A percentile compares a stretch with the other conserved stretches of the same genome.
phyloP scores from a whole-genome alignment of 176 grass and related monocot genomes.

The Oryza brachyantha region DNA sequence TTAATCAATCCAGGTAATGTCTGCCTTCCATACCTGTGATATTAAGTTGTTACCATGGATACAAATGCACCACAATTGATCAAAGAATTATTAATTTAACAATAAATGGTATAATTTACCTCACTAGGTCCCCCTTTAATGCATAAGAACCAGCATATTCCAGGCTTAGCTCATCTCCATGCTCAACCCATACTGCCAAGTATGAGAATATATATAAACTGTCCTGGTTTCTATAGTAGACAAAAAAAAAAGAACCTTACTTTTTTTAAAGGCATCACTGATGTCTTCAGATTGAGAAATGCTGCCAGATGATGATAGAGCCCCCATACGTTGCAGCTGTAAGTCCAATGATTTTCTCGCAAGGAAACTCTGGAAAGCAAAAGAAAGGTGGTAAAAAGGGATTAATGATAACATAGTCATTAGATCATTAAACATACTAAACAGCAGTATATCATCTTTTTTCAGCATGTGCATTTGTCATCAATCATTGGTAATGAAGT shows the following conservation, averaged over 20 bases:
- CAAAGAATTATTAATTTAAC: background rate
- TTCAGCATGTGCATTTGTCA: background rate
- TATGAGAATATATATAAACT: conserved; percentile 22
- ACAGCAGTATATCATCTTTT: background rate
- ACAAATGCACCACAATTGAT: background rate
- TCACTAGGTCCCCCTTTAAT: conserved; percentile 90
- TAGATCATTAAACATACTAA: background rate
- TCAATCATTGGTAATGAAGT: background rate
- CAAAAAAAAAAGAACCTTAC: conserved; percentile 45
- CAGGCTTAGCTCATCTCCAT: conserved; percentile 95
- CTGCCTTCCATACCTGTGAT: conserved; percentile 83
- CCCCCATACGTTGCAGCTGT: conserved; percentile 71
- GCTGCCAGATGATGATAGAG: conserved; percentile 71
- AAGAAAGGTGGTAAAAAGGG: conserved; percentile 27
- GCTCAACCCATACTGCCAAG: conserved; percentile 83
- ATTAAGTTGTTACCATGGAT: conserved; percentile 19
- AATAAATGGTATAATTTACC: conserved; percentile 48
- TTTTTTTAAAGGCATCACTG: conserved; percentile 78
- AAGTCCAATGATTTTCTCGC: conserved; percentile 79
- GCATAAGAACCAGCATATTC: conserved; percentile 95
- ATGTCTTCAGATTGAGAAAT: conserved; percentile 58
- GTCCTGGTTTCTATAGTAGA: conserved; percentile 19
- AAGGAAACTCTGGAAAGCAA: conserved; percentile 70
- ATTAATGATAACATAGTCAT: background rate
- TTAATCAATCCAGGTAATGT: conserved; percentile 92